Evolutionary conservation across 305 asterid genomes (phyloP).

Genomic region (Rubia balearica): DNA sequence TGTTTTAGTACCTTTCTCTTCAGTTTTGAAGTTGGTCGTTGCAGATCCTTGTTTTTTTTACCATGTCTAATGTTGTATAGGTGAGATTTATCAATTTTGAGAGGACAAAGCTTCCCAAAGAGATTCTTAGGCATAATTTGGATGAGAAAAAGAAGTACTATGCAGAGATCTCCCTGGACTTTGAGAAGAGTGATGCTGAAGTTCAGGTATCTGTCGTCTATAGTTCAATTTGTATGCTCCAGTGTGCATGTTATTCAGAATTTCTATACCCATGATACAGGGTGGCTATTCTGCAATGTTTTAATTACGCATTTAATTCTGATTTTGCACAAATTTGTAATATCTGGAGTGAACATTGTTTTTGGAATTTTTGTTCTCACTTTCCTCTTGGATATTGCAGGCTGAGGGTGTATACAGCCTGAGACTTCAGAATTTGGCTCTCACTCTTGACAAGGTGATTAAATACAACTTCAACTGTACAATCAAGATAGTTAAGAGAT

Average conservation of each 20-base stretch:
- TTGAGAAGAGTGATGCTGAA: conserved; percentile 93
- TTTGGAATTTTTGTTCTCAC: conserved; percentile 3
- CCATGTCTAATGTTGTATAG: conserved; percentile 33
- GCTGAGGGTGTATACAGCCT: conserved; percentile 98
- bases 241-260: neutral
- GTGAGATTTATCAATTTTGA: conserved; percentile 96
- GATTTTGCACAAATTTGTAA: conserved; percentile 10
- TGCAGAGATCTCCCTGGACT: conserved; percentile 72
- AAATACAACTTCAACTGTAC: neutral
- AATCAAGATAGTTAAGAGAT: neutral
- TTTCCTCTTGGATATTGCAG: conserved; percentile 35
- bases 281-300: neutral
- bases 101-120: conserved; percentile 85
- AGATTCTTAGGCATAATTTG: conserved; percentile 73
- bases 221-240: neutral
- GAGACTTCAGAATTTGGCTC: conserved; percentile 98
- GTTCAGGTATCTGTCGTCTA: conserved; percentile 55
- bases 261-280: neutral
- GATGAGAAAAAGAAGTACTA: conserved; percentile 91
- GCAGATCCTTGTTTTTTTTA: conserved; percentile 11
- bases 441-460: conserved; percentile 90
- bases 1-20: conserved; percentile 17
- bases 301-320: neutral
- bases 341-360: neutral
- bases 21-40: conserved; percentile 11